Evolutionary conservation across 768 basidiomycete species (phyloP).

Genomic region (Suillus clintonianus): DNA sequence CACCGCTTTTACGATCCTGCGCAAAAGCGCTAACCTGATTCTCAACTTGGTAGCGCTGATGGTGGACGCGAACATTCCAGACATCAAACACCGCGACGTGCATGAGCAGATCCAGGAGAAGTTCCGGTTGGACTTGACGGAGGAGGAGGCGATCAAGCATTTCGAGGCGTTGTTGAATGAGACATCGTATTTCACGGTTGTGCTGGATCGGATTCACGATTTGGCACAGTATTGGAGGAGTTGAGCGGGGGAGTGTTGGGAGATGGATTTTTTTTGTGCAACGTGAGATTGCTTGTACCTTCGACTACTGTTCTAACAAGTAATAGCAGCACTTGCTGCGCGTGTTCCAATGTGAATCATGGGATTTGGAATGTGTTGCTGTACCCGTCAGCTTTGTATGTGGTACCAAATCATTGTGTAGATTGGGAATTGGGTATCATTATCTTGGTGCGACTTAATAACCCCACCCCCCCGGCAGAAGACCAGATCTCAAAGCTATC

Average conservation of each 20-base stretch:
- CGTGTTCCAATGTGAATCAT: neutral
- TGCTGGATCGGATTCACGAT: conserved; percentile 92
- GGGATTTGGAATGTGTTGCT: neutral
- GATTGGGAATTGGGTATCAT: too few species aligned
- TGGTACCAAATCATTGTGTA: too few species aligned
- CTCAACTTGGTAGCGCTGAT: conserved; percentile 94
- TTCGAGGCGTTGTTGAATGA: conserved; percentile 93
- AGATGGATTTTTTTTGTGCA: neutral
- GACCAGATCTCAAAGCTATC: too few species aligned
- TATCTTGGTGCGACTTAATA: too few species aligned
- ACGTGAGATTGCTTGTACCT: neutral
- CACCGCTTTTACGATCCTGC: conserved; percentile 92
- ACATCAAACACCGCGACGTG: conserved; percentile 90
- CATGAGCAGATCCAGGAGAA: conserved; percentile 94
- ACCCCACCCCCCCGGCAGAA: too few species aligned
- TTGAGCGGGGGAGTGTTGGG: conserved; percentile 29
- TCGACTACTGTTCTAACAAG: neutral
- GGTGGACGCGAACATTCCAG: conserved; percentile 97
- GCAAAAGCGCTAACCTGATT: conserved; percentile 96
- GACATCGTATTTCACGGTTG: conserved; percentile 89
- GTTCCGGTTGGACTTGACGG: conserved; percentile 89
- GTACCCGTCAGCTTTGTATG: too few species aligned
- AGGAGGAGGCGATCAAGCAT: conserved; percentile 98
- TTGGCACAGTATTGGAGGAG: conserved; percentile 76
- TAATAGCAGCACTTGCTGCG: neutral